Evolutionary conservation across 345 rosid species (phyloP).

Genomic region (Lenwebbia sp.): DNA sequence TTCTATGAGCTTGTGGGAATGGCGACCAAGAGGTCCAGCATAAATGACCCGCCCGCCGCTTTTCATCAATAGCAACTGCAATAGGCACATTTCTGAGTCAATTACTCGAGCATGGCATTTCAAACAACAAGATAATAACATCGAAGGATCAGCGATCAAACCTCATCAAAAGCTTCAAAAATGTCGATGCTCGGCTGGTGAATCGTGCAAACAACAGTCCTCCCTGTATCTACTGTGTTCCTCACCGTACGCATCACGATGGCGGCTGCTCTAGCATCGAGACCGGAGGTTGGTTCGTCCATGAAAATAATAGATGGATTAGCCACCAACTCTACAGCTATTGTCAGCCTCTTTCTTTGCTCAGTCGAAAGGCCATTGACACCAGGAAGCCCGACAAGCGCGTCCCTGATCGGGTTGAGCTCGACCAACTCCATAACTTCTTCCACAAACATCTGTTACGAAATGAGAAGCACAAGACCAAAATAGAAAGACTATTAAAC

Average conservation of each 20-base stretch:
- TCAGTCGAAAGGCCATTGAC: constrained; percentile 28
- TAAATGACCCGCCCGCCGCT: constrained; percentile 13
- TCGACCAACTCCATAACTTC: constrained; percentile 86
- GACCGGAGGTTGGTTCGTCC: constrained; percentile 37
- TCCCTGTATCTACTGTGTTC: constrained; percentile 28
- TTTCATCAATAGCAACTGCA: constrained; percentile 14
- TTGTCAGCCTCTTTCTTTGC: constrained; percentile 31
- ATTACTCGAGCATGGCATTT: background rate
- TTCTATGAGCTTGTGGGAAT: background rate
- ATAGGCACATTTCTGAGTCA: background rate
- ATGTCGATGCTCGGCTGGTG: constrained; percentile 37
- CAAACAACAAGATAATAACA: background rate
- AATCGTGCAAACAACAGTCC: constrained; percentile 34
- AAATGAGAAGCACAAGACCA: background rate
- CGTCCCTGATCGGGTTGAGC: constrained; percentile 42
- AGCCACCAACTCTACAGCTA: constrained; percentile 34
- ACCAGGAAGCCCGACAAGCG: constrained; percentile 32
- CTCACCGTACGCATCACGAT: constrained; percentile 32
- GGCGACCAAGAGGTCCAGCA: constrained; percentile 3
- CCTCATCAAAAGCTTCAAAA: constrained; percentile 37
- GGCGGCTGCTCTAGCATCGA: constrained; percentile 35
- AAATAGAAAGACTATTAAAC: background rate
- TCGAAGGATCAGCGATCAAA: background rate
- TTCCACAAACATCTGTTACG: constrained; percentile 58
- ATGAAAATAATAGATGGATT: constrained; percentile 32